Percentiles rank a stretch among this genome's conserved stretches.
These are phyloP conservation scores for Aspergillus funiculosus DNA, from an alignment of 495 filamentous ascomycete species.

Conservation along the genomic window DNA sequence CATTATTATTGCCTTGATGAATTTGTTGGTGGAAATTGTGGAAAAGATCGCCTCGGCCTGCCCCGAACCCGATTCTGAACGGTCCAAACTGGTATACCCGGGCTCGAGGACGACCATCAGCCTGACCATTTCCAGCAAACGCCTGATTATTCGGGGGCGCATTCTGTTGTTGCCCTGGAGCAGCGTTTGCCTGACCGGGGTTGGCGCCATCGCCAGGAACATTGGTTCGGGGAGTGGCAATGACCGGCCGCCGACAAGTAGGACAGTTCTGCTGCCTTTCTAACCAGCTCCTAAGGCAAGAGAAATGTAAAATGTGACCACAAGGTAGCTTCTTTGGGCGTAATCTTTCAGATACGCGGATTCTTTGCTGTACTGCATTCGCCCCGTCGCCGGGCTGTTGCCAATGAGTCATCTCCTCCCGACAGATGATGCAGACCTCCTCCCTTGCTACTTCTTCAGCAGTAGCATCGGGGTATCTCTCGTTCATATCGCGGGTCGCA, in stretches of 20 bases:
- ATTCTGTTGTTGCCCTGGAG: constrained; percentile 26
- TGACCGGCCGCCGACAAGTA: constrained; percentile 81
- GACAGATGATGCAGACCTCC: constrained; percentile 94
- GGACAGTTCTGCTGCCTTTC: constrained; percentile 97
- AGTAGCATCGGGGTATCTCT: constrained; percentile 86
- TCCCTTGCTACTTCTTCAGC: constrained; percentile 77
- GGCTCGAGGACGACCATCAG: constrained; percentile 35
- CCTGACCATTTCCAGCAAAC: constrained; percentile 27
- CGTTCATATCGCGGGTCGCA: constrained; percentile 86
- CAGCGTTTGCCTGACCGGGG: constrained; percentile 25
- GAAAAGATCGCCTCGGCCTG: constrained; percentile 48
- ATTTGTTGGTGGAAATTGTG: constrained; percentile 49
- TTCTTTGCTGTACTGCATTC: constrained; percentile 31
- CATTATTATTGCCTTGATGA: constrained; percentile 40
- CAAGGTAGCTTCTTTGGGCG: constrained; percentile 95
- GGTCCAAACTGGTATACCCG: constrained; percentile 52
- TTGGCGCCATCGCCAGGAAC: constrained; percentile 24
- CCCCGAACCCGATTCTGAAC: constrained; percentile 54
- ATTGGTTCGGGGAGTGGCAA: constrained; percentile 28
- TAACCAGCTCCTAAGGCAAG: constrained; percentile 94
- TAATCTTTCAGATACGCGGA: constrained; percentile 64
- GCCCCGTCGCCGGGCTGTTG: constrained; percentile 30
- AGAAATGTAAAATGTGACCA: constrained; percentile 90
- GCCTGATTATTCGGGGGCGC: constrained; percentile 28
- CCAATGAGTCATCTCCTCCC: constrained; percentile 89